These are phyloP conservation scores for Xylariaceae sp. DNA, from an alignment of 2,329 filamentous ascomycete genomes.

Conservation along the genomic window DNA sequence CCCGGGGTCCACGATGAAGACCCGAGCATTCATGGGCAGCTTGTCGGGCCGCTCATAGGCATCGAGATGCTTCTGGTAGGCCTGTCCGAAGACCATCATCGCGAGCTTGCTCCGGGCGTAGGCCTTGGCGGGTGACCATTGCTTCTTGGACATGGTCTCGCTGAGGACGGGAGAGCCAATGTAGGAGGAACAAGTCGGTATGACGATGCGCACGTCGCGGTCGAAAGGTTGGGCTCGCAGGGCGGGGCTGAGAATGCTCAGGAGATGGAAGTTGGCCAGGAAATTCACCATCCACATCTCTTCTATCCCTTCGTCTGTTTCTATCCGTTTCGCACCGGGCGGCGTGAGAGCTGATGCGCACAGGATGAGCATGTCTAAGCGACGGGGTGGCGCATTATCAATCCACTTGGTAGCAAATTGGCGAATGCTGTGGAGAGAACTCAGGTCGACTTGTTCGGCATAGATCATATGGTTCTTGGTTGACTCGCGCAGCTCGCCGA, in stretches of 20 bases:
- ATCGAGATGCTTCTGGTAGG: constrained; percentile 88
- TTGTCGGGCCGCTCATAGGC: constrained; percentile 77
- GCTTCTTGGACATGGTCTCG: constrained; percentile 39
- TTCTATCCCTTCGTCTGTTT: constrained; percentile 75
- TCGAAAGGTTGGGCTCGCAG: constrained; percentile 87
- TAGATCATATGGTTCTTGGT: constrained; percentile 86
- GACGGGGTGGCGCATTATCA: constrained; percentile 81
- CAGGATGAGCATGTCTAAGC: constrained; percentile 84
- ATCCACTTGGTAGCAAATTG: constrained; percentile 97
- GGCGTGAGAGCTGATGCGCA: constrained; percentile 75
- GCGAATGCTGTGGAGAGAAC: constrained; percentile 82
- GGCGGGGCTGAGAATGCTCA: constrained; percentile 85
- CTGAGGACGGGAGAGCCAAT: constrained; percentile 65
- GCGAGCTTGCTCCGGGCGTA: constrained; percentile 68
- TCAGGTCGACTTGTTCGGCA: constrained; percentile 87
- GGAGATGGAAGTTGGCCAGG: constrained; percentile 87
- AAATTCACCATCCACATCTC: constrained; percentile 93
- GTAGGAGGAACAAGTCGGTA: constrained; percentile 83
- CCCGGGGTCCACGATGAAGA: constrained; percentile 83
- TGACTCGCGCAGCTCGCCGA: constrained; percentile 72
- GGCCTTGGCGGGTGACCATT: constrained; percentile 48
- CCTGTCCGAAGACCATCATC: constrained; percentile 78
- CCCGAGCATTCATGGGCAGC: constrained; percentile 71
- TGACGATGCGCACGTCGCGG: constrained; percentile 81
- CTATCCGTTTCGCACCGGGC: constrained; percentile 48